Evolutionary conservation across 2,329 filamentous ascomycete genomes (phyloP).

Genomic region (Xylaria sp.): DNA sequence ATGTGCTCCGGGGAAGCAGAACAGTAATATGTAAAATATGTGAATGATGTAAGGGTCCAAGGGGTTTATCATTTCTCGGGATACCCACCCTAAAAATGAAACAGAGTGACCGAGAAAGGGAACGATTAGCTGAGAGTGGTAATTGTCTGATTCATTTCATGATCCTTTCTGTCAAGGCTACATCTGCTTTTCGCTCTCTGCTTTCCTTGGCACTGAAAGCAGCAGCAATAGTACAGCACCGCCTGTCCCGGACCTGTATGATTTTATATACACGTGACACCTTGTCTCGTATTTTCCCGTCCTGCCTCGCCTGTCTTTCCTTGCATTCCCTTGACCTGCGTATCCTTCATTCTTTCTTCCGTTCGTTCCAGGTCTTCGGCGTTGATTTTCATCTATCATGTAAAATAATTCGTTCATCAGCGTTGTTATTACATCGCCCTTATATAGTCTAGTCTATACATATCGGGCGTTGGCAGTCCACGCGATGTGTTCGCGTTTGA

Average conservation of each 20-base stretch:
- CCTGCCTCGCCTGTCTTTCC: no score
- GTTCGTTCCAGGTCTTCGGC: neutral
- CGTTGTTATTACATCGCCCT: slow-evolving; percentile 27
- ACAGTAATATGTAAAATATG: no score
- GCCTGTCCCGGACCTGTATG: slow-evolving; percentile 11
- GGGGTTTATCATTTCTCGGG: no score
- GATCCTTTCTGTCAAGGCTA: neutral
- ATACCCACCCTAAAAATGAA: neutral
- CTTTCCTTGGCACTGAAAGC: neutral
- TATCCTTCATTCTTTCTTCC: neutral
- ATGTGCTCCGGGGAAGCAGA: neutral
- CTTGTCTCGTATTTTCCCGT: no score
- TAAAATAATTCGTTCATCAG: slow-evolving; percentile 10
- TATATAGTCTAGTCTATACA: neutral
- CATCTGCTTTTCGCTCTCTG: neutral
- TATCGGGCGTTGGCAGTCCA: no score
- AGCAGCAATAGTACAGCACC: neutral
- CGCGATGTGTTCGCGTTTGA: neutral
- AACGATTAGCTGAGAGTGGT: slow-evolving; percentile 28
- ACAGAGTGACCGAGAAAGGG: neutral
- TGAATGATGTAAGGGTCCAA: no score
- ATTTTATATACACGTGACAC: slow-evolving; percentile 30
- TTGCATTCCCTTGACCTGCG: no score
- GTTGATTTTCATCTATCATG: slow-evolving; percentile 21
- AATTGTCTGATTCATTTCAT: slow-evolving; percentile 37